Evolutionary conservation across 805 yeast genomes (phyloP).

Genomic region (Yarrowia alimentaria): DNA sequence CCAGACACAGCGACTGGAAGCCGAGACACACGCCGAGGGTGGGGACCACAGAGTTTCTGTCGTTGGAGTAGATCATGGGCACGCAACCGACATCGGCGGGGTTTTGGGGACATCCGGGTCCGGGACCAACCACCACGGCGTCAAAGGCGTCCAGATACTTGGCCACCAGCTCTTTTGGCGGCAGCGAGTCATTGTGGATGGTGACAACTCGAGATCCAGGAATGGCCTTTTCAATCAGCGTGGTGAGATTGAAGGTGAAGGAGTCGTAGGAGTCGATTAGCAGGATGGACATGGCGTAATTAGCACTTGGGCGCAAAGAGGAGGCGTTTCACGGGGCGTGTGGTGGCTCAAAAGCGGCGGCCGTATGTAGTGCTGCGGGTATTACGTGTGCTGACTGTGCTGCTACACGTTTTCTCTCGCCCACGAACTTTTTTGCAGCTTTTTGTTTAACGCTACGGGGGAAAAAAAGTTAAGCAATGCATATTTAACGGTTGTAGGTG

Average conservation of each 20-base stretch:
- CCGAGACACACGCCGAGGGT: constrained; percentile 92
- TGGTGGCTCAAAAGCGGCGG: too few relatives aligned
- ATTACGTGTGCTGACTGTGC: too few relatives aligned
- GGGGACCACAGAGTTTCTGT: constrained; percentile 50
- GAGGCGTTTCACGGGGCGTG: too few relatives aligned
- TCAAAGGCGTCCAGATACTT: constrained; percentile 55
- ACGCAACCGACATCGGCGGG: constrained; percentile 71
- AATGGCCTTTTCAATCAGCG: constrained; percentile 52
- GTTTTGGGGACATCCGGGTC: constrained; percentile 85
- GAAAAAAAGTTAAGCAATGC: too few relatives aligned
- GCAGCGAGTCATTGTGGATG: constrained; percentile 61
- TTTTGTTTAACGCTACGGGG: too few relatives aligned
- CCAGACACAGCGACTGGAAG: constrained; percentile 73
- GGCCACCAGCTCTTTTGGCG: constrained; percentile 40
- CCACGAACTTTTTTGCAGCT: too few relatives aligned
- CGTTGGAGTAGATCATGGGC: constrained; percentile 50
- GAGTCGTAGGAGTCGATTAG: constrained; percentile 94
- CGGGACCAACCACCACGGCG: constrained; percentile 89
- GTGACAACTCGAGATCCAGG: constrained; percentile 52
- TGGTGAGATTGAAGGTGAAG: constrained; percentile 77
- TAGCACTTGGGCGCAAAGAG: too few relatives aligned
- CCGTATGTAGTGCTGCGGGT: too few relatives aligned
- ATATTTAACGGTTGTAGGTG: too few relatives aligned
- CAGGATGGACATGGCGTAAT: constrained; percentile 48
- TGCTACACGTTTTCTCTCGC: too few relatives aligned